These are phyloP conservation scores for Syncephalis plumigaleata DNA, from an alignment of 371 early-diverging fungal species.

Conservation along the genomic window DNA sequence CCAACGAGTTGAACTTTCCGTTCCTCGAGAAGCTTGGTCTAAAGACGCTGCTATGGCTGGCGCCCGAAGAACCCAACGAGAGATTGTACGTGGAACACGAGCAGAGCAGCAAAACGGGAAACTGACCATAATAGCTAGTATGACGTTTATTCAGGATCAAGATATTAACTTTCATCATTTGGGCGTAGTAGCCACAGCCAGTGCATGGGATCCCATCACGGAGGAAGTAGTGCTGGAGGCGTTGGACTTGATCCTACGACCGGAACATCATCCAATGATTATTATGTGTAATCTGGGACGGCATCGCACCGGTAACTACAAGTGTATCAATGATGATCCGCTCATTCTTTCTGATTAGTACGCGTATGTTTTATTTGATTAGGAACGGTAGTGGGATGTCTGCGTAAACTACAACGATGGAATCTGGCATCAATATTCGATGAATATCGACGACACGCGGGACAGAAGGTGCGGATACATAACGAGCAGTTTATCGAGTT, in stretches of 20 bases:
- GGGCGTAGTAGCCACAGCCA: conserved; percentile 51
- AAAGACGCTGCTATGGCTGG: conserved; percentile 81
- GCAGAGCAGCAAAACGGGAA: not conserved
- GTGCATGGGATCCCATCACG: conserved; percentile 91
- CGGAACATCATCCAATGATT: conserved; percentile 84
- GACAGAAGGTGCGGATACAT: conserved; percentile 79
- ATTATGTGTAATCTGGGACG: conserved; percentile 95
- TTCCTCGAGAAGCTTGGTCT: conserved; percentile 87
- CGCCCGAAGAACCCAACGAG: conserved; percentile 90
- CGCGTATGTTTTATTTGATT: not conserved
- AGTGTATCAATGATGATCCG: not conserved
- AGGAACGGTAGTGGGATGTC: conserved; percentile 92
- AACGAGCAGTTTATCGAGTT: conserved; percentile 92
- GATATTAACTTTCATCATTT: conserved; percentile 82
- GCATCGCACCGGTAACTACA: conserved; percentile 74
- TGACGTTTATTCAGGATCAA: conserved; percentile 94
- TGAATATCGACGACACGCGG: conserved; percentile 93
- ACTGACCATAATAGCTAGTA: conserved; percentile 15
- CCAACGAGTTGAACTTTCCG: conserved; percentile 94
- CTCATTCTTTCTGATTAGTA: not conserved
- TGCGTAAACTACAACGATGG: conserved; percentile 93
- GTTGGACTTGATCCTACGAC: conserved; percentile 70
- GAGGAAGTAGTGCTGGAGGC: conserved; percentile 90
- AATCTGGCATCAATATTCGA: conserved; percentile 94
- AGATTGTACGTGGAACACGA: conserved; percentile 40